phyloP scores from a whole-genome alignment of 495 filamentous ascomycete genomes.

The Tuber microsphaerosporum region DNA sequence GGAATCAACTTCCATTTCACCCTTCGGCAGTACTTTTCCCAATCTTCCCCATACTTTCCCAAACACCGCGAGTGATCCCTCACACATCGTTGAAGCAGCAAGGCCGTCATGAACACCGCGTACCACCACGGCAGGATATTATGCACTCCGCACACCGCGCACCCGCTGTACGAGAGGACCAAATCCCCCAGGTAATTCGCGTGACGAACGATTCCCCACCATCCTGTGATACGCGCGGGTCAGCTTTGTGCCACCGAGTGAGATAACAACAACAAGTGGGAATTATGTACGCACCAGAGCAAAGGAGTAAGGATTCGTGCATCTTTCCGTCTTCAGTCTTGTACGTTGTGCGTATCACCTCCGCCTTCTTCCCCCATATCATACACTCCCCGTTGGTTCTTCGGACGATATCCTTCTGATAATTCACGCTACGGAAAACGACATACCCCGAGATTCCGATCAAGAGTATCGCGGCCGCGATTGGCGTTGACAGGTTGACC shows the following conservation, averaged over 20 bases:
- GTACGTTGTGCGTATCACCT: conserved; percentile 44
- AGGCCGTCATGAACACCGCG: conserved; percentile 46
- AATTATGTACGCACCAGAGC: conserved; percentile 40
- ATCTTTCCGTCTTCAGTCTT: conserved; percentile 44
- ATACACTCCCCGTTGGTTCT: conserved; percentile 44
- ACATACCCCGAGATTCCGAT: conserved; percentile 45
- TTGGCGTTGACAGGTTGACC: conserved; percentile 38
- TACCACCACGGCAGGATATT: conserved; percentile 48
- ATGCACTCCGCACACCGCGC: conserved; percentile 44
- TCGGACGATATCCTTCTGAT: conserved; percentile 49
- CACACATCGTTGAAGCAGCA: conserved; percentile 43
- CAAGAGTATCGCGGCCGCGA: conserved; percentile 39
- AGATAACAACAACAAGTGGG: background rate
- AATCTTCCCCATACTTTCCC: conserved; percentile 47
- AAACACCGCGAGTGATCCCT: conserved; percentile 46
- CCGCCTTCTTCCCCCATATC: conserved; percentile 46
- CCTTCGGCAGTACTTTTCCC: conserved; percentile 46
- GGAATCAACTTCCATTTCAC: conserved; percentile 48
- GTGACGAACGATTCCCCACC: conserved; percentile 50
- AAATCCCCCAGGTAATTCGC: conserved; percentile 50
- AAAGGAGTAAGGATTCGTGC: conserved; percentile 46
- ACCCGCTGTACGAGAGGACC: conserved; percentile 45
- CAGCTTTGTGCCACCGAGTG: background rate
- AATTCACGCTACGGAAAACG: conserved; percentile 48
- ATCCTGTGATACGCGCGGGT: conserved; percentile 35